Evolutionary conservation across 768 basidiomycete genomes (phyloP), one percentile per base, ranked within the genome.

Genomic region (Ramaria rubella): DNA sequence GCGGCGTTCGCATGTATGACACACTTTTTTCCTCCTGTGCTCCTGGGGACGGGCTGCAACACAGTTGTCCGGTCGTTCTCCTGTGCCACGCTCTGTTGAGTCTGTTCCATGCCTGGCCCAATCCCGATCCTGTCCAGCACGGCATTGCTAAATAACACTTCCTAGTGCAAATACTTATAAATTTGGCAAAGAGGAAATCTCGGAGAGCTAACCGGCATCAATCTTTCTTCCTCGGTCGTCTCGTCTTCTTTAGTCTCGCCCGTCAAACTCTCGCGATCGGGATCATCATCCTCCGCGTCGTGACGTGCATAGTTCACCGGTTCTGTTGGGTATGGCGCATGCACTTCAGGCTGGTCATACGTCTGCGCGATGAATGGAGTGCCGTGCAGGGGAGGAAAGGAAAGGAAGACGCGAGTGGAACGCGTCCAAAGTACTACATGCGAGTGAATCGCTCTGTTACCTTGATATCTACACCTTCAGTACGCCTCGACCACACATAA

Each of bases 161-260:
- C 1, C 52, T 27, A 38, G 36, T n/a, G n/a, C 36, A 38, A 38
- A 38, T 23, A 45, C 15, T 38, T 38, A n/a, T n/a, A n/a, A 11
- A 11, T 38, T 38, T n/a, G 36, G 36, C n/a, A 38, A 11, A 11
- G n/a, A 11, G 36, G 11, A n/a, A 48, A 24, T 17, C 2, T 26
- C 27, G 2, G 26, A 46, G 31, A n/a, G 31, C 55, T 11, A 17
- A 56, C 55, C 9, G 44, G 17, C n/a, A 44, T 23, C 17, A 19
- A 23, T 27, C 43, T 45, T 19, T 30, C 43, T 23, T 56, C 43
- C 9, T 43, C 19, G 24, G 30, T 48, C n/a, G 27, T 30, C 26
- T 45, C 55, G 19, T 56, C 55, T 56, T 45, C 44, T 49, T 46
- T 56, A 11, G 45, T 33, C 21, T 56, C 55, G 14, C 43, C 55